A percentile compares a stretch with the other conserved stretches of the same genome.
Evolutionary conservation across 495 filamentous ascomycete species (phyloP).

Genomic region (Penicillium waksmanii): DNA sequence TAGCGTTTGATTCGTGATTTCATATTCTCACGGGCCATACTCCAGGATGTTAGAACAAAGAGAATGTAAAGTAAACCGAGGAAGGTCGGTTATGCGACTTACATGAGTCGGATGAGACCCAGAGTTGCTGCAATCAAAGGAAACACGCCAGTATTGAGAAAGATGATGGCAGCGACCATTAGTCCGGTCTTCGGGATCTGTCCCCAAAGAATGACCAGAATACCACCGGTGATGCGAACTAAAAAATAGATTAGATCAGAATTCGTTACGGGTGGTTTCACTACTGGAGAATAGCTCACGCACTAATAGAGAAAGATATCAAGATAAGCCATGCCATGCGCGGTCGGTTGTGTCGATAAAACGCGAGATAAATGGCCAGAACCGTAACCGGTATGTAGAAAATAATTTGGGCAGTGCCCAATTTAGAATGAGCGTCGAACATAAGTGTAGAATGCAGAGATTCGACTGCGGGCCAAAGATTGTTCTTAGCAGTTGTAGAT

Average conservation of each 20-base stretch:
- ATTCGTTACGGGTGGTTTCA: too few relatives aligned
- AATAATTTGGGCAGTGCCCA: slow-evolving; percentile 30
- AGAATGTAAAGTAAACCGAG: background rate
- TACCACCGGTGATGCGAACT: slow-evolving; percentile 24
- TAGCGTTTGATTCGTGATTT: slow-evolving; percentile 14
- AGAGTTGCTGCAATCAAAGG: slow-evolving; percentile 33
- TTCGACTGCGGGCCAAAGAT: too few relatives aligned
- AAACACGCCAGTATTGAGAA: slow-evolving; percentile 32
- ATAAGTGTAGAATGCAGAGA: slow-evolving; percentile 14
- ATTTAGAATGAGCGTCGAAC: slow-evolving; percentile 28
- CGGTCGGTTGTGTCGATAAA: slow-evolving; percentile 25
- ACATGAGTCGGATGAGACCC: slow-evolving; percentile 35
- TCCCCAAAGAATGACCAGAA: slow-evolving; percentile 17
- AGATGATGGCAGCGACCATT: slow-evolving; percentile 26
- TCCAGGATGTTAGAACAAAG: background rate
- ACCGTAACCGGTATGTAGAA: slow-evolving; percentile 29
- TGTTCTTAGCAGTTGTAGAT: too few relatives aligned
- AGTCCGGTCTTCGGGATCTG: slow-evolving; percentile 23
- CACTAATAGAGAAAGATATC: slow-evolving; percentile 11
- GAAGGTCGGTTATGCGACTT: background rate
- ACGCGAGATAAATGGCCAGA: slow-evolving; percentile 18
- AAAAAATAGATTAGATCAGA: background rate
- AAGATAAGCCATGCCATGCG: slow-evolving; percentile 27
- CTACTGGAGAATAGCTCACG: background rate
- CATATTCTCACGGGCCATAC: slow-evolving; percentile 1